Evolutionary conservation across 2,329 filamentous ascomycete species (phyloP).

Genomic region (Pseudonectria foliicola): DNA sequence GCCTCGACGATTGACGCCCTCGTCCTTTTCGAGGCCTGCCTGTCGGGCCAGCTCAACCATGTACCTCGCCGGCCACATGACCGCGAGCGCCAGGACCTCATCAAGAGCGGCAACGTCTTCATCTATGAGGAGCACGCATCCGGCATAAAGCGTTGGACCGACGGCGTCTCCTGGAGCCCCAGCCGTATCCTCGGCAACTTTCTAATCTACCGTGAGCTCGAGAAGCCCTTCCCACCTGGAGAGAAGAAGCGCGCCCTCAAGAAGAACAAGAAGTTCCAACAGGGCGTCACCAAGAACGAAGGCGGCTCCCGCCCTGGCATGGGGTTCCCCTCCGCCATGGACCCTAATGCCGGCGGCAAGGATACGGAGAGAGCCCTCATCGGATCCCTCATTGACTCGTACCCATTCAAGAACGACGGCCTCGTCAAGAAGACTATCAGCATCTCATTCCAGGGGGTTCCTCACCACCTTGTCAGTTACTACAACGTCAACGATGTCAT

Average conservation of each 20-base stretch:
- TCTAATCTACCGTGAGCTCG: conserved; percentile 76
- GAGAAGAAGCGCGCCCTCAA: conserved; percentile 82
- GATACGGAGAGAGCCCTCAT: conserved; percentile 46
- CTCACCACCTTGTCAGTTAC: conserved; percentile 83
- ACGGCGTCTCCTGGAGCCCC: conserved; percentile 85
- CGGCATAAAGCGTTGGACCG: conserved; percentile 91
- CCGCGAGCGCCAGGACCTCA: conserved; percentile 67
- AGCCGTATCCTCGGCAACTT: conserved; percentile 81
- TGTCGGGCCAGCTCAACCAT: conserved; percentile 63
- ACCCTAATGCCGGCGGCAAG: conserved; percentile 11
- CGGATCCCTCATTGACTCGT: conserved; percentile 82
- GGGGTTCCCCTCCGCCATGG: conserved; percentile 8
- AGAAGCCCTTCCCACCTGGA: conserved; percentile 69
- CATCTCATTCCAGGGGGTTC: conserved; percentile 64
- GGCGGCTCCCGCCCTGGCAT: conserved; percentile 16
- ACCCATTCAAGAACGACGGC: conserved; percentile 75
- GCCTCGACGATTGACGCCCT: conserved; percentile 68
- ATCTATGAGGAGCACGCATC: conserved; percentile 89
- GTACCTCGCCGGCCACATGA: conserved; percentile 82
- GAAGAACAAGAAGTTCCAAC: conserved; percentile 42
- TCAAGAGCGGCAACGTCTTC: conserved; percentile 79
- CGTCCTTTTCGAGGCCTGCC: conserved; percentile 71
- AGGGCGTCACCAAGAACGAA: conserved; percentile 31
- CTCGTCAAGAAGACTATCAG: conserved; percentile 92
- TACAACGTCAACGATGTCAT: conserved; percentile 78